Evolutionary conservation across 1,284 basidiomycete species (phyloP), one percentile per base, ranked within the genome.

Genomic region (Tausonia pullulans): DNA sequence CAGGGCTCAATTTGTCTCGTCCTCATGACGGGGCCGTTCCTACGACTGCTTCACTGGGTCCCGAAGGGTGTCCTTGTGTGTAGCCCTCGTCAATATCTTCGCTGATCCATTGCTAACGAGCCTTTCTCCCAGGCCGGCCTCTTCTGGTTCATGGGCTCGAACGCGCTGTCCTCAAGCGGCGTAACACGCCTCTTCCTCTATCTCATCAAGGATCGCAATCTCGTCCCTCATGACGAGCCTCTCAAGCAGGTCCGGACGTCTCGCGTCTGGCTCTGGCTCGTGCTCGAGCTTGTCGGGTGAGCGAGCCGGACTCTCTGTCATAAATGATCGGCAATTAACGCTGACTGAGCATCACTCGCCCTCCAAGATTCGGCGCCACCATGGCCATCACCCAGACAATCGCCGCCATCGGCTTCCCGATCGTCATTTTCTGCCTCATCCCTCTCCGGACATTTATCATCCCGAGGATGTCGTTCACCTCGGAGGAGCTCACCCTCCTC

Each of bases 361-460:
- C 46, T 58, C 39, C 45, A 5, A 27, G 6, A 8, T 58, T 46
- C 27, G 3, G 10, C 11, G 14, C 11, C 41, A 11, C 27, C n/a
- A 62, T 61, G 48, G 87, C 87, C 1, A 84, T 94, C 69, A 89
- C 87, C 1, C 88, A 95, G 74, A 97, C 92, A 0, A 87, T 90
- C 61, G 90, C 87, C 61, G 88, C 88, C 0, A 91, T 96, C 64
- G 91, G 88, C 0, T 97, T 97, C 74, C 92, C 93, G 0, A 81
- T 96, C 52, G 84, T 96, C 68, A 96, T 97, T 72, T 83, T 90
- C 71, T 76, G 90, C 16, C 81, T 98, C 16, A 82, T 97, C n/a
- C 94, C 94, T 0, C 70, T 95, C 5, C 81, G 95, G 56, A 82
- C 84, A 53, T 80, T 81, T 65, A 68, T 91, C 13, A 81, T 97